phyloP scores from a whole-genome alignment of 371 early-diverging fungal species.

The Mucor racemosus region DNA sequence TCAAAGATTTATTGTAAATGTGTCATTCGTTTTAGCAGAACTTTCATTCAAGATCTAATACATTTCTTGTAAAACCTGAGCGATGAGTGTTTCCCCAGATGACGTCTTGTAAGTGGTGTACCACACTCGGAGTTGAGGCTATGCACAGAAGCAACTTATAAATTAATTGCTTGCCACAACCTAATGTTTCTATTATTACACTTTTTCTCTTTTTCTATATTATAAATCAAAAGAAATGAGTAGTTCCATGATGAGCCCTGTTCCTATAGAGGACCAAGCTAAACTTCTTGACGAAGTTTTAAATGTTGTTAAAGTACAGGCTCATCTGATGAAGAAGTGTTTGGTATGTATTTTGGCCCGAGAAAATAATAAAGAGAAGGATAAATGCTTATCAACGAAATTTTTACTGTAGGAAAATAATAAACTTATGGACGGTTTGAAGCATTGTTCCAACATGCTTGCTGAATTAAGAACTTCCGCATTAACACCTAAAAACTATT shows the following conservation, averaged over 20 bases:
- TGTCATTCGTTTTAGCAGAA: no score
- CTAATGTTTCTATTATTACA: not conserved
- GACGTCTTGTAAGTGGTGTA: no score
- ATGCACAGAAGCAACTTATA: no score
- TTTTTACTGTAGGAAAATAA: slow-evolving; percentile 70
- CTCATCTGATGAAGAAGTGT: slow-evolving; percentile 88
- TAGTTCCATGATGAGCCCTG: slow-evolving; percentile 24
- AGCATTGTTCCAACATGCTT: slow-evolving; percentile 95
- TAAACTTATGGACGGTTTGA: slow-evolving; percentile 93
- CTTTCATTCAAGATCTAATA: no score
- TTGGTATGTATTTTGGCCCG: slow-evolving; percentile 57
- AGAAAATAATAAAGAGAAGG: not conserved
- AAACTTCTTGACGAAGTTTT: slow-evolving; percentile 85
- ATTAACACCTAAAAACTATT: slow-evolving; percentile 94
- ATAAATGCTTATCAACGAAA: not conserved
- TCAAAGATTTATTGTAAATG: no score
- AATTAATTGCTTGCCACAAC: no score
- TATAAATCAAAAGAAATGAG: slow-evolving; percentile 1
- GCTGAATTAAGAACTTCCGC: slow-evolving; percentile 92
- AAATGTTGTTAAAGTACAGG: slow-evolving; percentile 84
- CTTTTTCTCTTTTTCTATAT: not conserved
- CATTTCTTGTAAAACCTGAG: no score
- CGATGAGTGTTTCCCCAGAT: no score
- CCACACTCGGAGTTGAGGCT: no score
- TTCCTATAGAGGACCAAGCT: slow-evolving; percentile 73